A percentile compares a stretch with the other conserved stretches of the same genome.
These are phyloP conservation scores for Lentinus brumalis DNA, from an alignment of 768 basidiomycete species.

Conservation along the genomic window DNA sequence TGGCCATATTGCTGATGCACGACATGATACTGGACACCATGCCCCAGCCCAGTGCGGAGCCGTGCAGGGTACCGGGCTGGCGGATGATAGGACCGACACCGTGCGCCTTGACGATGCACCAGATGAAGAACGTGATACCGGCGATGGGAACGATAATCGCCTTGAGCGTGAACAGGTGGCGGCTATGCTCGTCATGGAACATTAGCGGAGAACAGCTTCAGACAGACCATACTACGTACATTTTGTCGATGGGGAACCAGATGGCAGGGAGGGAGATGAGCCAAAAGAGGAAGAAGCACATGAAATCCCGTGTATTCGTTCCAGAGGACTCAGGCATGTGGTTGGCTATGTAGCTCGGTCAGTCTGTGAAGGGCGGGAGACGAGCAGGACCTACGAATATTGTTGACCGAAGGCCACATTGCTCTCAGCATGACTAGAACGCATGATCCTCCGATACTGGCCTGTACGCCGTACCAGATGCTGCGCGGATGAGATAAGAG, in stretches of 20 bases:
- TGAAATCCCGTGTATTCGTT: slow-evolving; percentile 71
- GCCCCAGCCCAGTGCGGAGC: slow-evolving; percentile 71
- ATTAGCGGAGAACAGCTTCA: slow-evolving; percentile 5
- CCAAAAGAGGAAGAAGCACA: slow-evolving; percentile 90
- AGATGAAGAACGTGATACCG: slow-evolving; percentile 72
- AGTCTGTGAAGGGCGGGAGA: no score
- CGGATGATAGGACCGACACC: slow-evolving; percentile 77
- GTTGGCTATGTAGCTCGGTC: slow-evolving; percentile 51
- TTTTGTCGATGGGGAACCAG: slow-evolving; percentile 82
- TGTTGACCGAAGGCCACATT: slow-evolving; percentile 74
- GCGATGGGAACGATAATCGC: slow-evolving; percentile 71
- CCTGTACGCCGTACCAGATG: slow-evolving; percentile 79
- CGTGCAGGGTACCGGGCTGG: slow-evolving; percentile 63
- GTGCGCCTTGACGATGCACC: slow-evolving; percentile 76
- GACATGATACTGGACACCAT: slow-evolving; percentile 75
- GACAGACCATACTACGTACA: slow-evolving; percentile 41
- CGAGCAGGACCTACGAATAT: slow-evolving; percentile 51
- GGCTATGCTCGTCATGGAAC: slow-evolving; percentile 38
- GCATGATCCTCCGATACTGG: slow-evolving; percentile 82
- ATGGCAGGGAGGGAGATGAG: slow-evolving; percentile 76
- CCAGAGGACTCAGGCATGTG: slow-evolving; percentile 72
- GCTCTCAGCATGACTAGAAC: slow-evolving; percentile 72
- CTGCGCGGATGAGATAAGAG: slow-evolving; percentile 33
- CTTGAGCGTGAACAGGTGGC: slow-evolving; percentile 81
- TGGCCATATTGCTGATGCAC: slow-evolving; percentile 80